Evolutionary conservation across 1,139 yeast genomes (phyloP), one percentile per base, ranked within the genome.

Genomic region (Yamadazyma mexicana): DNA sequence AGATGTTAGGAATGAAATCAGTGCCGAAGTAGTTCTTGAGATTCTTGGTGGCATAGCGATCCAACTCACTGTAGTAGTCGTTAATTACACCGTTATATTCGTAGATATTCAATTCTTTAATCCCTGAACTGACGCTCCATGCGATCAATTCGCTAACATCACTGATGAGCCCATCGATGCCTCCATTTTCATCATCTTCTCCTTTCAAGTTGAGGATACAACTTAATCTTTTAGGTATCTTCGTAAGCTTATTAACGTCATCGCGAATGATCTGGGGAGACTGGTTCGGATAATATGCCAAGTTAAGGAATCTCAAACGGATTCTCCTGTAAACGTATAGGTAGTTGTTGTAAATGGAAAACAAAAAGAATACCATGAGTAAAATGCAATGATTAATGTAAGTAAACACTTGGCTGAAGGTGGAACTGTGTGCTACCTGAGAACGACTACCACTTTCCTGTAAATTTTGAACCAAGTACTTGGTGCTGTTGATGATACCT

Each of bases 41-140:
- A 46, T 83, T 84, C 50, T 77, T 75, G 42, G 70, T 61, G 33
- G 91, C 66, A 31, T 80, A 76, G 20, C 79, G 73, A 50, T 81
- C 75, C 44, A 89, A 68, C 40, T 80, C 81, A 16, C 76, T 73
- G 31, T 81, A 49, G 49, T 47, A 44, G 34, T 48, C 46, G 50
- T 80, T 80, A 42, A 87, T 66, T 4, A 75, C 66, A 1, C 98
- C 98, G 40, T 79, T 79, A 52, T 77, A 77, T 62, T 92, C 98
- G 64, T 88, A 94, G 32, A 94, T 69, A 7, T 87, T 74, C 45
- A 92, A 69, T 40, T 71, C 69, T 20, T 81, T 77, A 38, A 91
- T 79, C 1, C 96, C 97, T 7, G 94, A 82, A 33, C 95, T 87
- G 17, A 88, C 62, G 33, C 89, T 75, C 99, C 99, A 92, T 3